These are phyloP conservation scores for Rhizoctonia solani DNA, from an alignment of 1,284 basidiomycete genomes.

Conservation along the genomic window DNA sequence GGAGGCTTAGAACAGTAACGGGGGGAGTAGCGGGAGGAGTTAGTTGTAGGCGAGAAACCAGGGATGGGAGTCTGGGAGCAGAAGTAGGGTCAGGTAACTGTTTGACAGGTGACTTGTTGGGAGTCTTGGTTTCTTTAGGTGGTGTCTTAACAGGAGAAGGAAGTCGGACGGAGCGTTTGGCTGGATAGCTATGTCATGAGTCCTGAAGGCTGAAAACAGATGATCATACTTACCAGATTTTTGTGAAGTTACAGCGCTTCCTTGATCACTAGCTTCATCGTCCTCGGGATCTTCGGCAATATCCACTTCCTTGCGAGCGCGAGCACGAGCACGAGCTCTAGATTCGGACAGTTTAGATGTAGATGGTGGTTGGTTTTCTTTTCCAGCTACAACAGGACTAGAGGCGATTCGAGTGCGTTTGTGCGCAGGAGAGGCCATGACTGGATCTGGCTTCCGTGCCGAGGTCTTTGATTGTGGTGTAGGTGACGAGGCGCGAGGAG, in stretches of 20 bases:
- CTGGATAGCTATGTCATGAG: background rate
- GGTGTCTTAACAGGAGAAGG: constrained; percentile 14
- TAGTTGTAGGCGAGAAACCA: constrained; percentile 14
- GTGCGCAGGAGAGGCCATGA: background rate
- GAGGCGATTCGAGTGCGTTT: constrained; percentile 7
- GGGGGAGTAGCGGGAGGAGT: constrained; percentile 32
- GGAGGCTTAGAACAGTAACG: constrained; percentile 45
- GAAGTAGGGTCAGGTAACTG: background rate
- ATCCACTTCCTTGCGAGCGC: constrained; percentile 16
- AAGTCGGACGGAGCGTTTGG: background rate
- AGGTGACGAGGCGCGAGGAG: background rate
- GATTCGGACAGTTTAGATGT: background rate
- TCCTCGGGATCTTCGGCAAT: constrained; percentile 3
- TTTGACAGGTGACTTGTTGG: constrained; percentile 2
- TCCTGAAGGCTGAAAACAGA: background rate
- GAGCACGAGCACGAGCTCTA: constrained; percentile 6
- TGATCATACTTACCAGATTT: background rate
- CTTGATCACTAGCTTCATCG: background rate
- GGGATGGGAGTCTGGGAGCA: constrained; percentile 12
- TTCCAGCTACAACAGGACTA: constrained; percentile 1
- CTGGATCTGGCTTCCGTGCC: background rate
- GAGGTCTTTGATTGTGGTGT: background rate
- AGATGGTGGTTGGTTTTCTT: constrained; percentile 13
- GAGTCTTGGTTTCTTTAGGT: background rate
- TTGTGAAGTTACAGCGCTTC: background rate